Conservation (phyloP, 2,329 filamentous ascomycete species). For the Fusarium concolor region DNA sequence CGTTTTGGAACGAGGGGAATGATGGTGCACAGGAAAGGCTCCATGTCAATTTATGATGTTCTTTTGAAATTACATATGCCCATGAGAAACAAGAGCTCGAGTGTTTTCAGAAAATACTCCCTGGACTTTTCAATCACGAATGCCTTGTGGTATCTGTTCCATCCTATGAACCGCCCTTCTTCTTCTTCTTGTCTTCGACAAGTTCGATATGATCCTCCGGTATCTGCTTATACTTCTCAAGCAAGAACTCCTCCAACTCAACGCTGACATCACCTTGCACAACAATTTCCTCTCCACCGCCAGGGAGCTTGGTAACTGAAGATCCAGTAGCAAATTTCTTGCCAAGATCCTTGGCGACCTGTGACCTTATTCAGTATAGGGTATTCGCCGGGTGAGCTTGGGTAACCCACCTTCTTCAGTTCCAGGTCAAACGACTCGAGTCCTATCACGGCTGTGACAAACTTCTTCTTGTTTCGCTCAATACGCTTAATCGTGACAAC, state of each 20-base stretch:
- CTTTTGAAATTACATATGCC: constrained; percentile 29
- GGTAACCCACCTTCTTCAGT: constrained; percentile 77
- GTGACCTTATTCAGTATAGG: constrained; percentile 24
- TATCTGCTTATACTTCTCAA: constrained; percentile 89
- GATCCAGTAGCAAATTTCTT: constrained; percentile 98
- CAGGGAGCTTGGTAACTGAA: constrained; percentile 88
- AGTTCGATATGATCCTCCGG: constrained; percentile 96
- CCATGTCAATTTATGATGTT: constrained; percentile 20
- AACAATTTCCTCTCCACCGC: constrained; percentile 93
- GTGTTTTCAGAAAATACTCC: constrained; percentile 34
- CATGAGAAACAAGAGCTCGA: constrained; percentile 30
- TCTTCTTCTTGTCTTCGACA: constrained; percentile 97
- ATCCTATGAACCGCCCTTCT: constrained; percentile 51
- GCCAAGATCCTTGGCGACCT: constrained; percentile 91
- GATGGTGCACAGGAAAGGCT: constrained; percentile 27
- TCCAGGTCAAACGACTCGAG: constrained; percentile 92
- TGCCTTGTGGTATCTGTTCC: constrained; percentile 28
- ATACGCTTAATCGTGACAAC: constrained; percentile 95
- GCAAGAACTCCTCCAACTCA: constrained; percentile 90
- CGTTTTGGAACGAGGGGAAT: constrained; percentile 33
- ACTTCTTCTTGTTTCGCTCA: constrained; percentile 98
- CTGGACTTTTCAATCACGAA: constrained; percentile 36
- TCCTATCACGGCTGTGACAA: constrained; percentile 90
- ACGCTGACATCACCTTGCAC: constrained; percentile 97
- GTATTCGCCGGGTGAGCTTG: neutral